Evolutionary conservation across 1,139 yeast genomes (phyloP), one percentile per base, ranked within the genome.

Genomic region (Lodderomyces pseudojiufengensis): DNA sequence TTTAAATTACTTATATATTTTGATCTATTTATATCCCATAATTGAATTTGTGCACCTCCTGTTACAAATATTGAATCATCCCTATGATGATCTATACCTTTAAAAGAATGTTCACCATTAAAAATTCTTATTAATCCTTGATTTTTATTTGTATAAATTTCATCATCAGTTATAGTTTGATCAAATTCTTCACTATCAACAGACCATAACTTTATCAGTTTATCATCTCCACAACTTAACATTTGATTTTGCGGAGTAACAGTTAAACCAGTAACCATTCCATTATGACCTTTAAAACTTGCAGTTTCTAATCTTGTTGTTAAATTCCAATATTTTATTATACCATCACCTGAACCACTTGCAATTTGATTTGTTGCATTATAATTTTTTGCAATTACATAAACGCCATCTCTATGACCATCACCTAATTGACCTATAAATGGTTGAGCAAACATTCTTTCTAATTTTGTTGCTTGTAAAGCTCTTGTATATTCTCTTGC

Each of bases 401-500:
- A 92, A n/a, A 94, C 87, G 36, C 97, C 97, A 56, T 94, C 98
- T 40, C 94, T 68, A 54, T 94, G 98, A 9, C 98, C 98, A 47
- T 80, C 76, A 2, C 99, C 98, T 25, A 94, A 65, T 56, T 94
- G 97, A 1, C 96, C 97, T 13, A 94, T 73, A 59, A 94, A 92
- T 5, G 99, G 99, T 55, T 90, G 90, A 0, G 99, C 98, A 73
- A 94, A 92, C 86, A 92, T 84, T 48, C 97, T 72, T 55, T 90
- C 97, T 63, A 94, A 62, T 58, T 94, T 94, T 12, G 97, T 90
- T 18, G 98, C 97, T 41, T 88, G 90, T 37, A 94, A 63, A 1
- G 98, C 98, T 48, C 90, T 77, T 12, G 97, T 86, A 54, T 94
- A 94, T 60, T 94, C 98, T 55, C 98, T 72, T 3, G 97, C 97